phyloP scores from a whole-genome alignment of 2,329 filamentous ascomycete species.

The Aureobasidium sp. region DNA sequence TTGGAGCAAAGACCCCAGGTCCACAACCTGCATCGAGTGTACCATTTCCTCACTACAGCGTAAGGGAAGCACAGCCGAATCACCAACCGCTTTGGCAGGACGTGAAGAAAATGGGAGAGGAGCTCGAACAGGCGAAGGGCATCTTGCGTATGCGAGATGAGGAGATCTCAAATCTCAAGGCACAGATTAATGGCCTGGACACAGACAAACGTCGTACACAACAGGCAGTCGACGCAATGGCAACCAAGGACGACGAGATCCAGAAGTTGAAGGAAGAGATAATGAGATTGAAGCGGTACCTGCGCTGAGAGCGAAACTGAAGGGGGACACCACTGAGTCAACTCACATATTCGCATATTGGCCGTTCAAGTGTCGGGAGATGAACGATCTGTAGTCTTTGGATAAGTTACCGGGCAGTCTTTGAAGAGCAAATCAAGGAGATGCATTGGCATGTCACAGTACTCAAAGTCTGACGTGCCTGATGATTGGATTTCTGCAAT shows the following conservation, averaged over 20 bases:
- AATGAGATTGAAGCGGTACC: background rate
- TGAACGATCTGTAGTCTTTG: background rate
- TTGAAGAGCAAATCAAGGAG: background rate
- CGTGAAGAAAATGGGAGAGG: background rate
- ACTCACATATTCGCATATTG: background rate
- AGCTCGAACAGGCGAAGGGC: background rate
- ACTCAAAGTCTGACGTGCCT: background rate
- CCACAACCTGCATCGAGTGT: background rate
- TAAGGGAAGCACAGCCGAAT: background rate
- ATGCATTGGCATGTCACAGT: background rate
- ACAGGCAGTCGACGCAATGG: background rate
- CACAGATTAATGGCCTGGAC: background rate
- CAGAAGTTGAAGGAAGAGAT: background rate
- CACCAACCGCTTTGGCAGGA: background rate
- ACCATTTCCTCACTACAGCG: background rate
- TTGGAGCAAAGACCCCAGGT: background rate
- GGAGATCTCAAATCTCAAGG: slow-evolving; percentile 1
- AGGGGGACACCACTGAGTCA: background rate
- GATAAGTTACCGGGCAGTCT: background rate
- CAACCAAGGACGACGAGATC: background rate
- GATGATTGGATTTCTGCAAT: background rate
- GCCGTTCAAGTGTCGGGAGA: background rate
- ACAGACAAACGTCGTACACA: background rate
- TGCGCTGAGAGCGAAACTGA: background rate
- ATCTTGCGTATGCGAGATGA: background rate